phyloP scores from a whole-genome alignment of 441 rosid genomes.

The Euphorbia celastroides region DNA sequence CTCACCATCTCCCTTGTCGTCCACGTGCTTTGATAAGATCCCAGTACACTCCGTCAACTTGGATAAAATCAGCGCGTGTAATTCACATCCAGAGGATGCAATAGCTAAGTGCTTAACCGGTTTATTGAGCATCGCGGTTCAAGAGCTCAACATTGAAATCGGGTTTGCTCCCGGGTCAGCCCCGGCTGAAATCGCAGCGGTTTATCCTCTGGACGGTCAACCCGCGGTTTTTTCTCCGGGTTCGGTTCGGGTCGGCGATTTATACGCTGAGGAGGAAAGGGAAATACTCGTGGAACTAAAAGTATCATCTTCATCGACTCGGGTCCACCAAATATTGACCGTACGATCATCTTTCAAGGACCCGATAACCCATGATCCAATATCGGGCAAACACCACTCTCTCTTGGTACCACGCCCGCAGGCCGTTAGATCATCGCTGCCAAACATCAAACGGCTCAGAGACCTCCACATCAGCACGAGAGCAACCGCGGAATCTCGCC shows the following conservation, averaged over 20 bases:
- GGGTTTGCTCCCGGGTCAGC: slow-evolving; percentile 61
- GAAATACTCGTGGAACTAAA: slow-evolving; percentile 65
- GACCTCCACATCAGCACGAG: slow-evolving; percentile 66
- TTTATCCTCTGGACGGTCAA: slow-evolving; percentile 46
- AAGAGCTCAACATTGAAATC: slow-evolving; percentile 54
- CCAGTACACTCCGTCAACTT: slow-evolving; percentile 56
- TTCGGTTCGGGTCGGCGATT: slow-evolving; percentile 53
- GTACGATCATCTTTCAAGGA: slow-evolving; percentile 58
- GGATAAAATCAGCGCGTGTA: slow-evolving; percentile 24
- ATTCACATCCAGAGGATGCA: slow-evolving; percentile 38
- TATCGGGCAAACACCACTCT: slow-evolving; percentile 39
- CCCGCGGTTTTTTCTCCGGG: slow-evolving; percentile 43
- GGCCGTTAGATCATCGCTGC: slow-evolving; percentile 43
- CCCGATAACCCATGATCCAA: slow-evolving; percentile 40
- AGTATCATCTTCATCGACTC: slow-evolving; percentile 34
- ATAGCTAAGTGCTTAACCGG: slow-evolving; percentile 37
- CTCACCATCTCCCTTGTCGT: slow-evolving; percentile 26
- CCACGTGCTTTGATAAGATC: slow-evolving; percentile 52
- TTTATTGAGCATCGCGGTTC: slow-evolving; percentile 45
- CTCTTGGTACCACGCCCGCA: slow-evolving; percentile 40
- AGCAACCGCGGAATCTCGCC: slow-evolving; percentile 68
- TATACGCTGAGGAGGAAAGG: slow-evolving; percentile 63
- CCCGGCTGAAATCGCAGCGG: slow-evolving; percentile 56
- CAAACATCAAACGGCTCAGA: slow-evolving; percentile 50
- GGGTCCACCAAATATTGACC: slow-evolving; percentile 47